Evolutionary conservation across 176 grass and related monocot species (phyloP), one percentile per base, ranked within the genome.

Genomic region (Oryza nivara): DNA sequence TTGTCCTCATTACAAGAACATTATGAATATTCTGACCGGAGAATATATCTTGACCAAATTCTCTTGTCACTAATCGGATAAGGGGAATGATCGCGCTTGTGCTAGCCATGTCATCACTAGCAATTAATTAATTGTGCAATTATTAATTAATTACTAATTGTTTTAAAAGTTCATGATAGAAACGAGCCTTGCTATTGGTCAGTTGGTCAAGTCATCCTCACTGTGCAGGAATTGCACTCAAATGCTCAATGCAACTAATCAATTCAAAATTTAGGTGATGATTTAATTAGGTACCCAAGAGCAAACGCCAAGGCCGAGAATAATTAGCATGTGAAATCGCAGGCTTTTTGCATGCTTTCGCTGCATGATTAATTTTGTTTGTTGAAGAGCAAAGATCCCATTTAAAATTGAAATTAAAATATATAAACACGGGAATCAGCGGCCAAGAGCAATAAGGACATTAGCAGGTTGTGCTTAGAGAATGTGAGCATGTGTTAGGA

Each of bases 281-380:
- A 16, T 2, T 67, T 11, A 23, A 3, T 75, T 81, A 75, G 47
- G 61, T 75, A 41, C 54, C 19, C 9, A 5, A 2, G 34, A 67
- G 16, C 70, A 32, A 52, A 15, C 8, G 65, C 16, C 45, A 87
- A 75, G 38, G 71, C 4, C 34, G 13, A 32, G 35, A 81, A 72
- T 68, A 45, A 69, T 44, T 30, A 41, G 70, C 78, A 75, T 76
- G 78, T 87, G 78, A 61, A 75, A 61, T 7, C 15, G 30, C 54
- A 73, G 52, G 75, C n/a, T 65, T 86, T 79, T 79, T 9, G 56
- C 84, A 73, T 66, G 76, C 76, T 12, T 86, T 49, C 6, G 56
- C 60, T 11, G 22, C 45, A 56, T 38, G 70, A 17, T 77, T 76
- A 63, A 63, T 49, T 66, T 49, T 68, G 9, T 80, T 66, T 80